Base-by-base conservation (phyloP, 345 rosid genomes). In the Eucalyptus brandiana region DNA sequence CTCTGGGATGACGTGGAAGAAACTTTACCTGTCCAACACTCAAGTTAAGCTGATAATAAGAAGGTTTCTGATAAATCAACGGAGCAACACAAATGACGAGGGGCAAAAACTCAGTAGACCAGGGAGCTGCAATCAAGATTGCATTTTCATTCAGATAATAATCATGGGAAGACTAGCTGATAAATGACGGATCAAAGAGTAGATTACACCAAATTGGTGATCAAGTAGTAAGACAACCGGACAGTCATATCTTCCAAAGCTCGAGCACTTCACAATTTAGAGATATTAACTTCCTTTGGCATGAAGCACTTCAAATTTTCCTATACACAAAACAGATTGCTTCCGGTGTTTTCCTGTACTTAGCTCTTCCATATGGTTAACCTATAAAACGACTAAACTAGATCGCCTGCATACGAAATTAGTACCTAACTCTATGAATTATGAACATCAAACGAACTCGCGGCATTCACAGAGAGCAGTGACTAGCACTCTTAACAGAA, bases 401-500 rank as follows among this genome's bases (percentile, higher is more conserved):
- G 26, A 37, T 34, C 26, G 24, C 81, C 81, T 69, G 44, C 44
- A 18, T 16, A 34, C 9, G 6, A 32, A 67, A 34, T 67, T 16
- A 17, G 44, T 18, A 37, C 28, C 60, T 48, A 15, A 50, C 14
- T n/a, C 60, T 51, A 86, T 15, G 44, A 21, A 4, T 32, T 30
- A 49, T 86, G 60, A 47, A 10, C 37, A 34, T 86, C 54, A 10
- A 56, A 51, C 28, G 40, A 69, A 30, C 44, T 18, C 28, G 42
- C 83, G 4, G 34, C 28, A 12, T 18, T 62, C 81, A 28, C 40
- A 12, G 45, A 87, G 81, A 4, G 62, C 72, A 45, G 89, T 65
- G 65, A 34, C 81, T 85, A 88, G 80, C 87, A 87, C 56, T 91
- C 96, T 93, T 93, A 95, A 89, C 98, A 97, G 93, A 97, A 97